Percentiles rank a stretch among this genome's conserved stretches.
Conservation (phyloP, 2,329 filamentous ascomycete species). For the Cladophialophora psammophila region DNA sequence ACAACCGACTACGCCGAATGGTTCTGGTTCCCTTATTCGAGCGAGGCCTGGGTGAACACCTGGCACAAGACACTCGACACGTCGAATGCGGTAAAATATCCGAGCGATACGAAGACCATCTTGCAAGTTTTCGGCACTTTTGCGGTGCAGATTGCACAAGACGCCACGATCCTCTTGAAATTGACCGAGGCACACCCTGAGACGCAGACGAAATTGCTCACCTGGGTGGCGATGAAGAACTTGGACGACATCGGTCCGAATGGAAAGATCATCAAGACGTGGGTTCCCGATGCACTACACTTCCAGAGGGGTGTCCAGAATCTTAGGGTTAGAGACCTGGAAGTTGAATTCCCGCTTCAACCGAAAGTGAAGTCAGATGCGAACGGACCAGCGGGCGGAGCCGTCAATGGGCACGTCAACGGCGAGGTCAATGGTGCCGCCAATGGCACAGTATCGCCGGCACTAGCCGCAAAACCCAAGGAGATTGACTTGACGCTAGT, state of each 20-base stretch:
- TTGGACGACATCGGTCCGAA: conserved; percentile 32
- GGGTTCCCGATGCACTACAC: conserved; percentile 56
- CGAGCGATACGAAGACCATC: conserved; percentile 33
- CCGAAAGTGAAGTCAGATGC: conserved; percentile 33
- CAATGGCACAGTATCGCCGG: not conserved
- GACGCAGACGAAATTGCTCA: conserved; percentile 35
- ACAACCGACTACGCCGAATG: conserved; percentile 58
- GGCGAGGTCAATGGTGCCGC: conserved; percentile 9
- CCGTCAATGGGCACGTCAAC: conserved; percentile 1
- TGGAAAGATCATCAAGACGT: conserved; percentile 48
- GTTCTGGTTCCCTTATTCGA: conserved; percentile 61
- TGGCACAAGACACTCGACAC: conserved; percentile 49
- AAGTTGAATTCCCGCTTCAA: conserved; percentile 56
- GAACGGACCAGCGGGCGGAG: not conserved
- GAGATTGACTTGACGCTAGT: conserved; percentile 54
- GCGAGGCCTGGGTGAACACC: conserved; percentile 56
- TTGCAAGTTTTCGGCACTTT: conserved; percentile 36
- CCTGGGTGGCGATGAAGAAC: conserved; percentile 38
- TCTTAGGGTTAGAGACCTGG: conserved; percentile 55
- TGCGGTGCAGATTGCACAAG: conserved; percentile 32
- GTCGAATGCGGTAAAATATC: conserved; percentile 30
- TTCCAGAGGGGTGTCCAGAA: conserved; percentile 59
- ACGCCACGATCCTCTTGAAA: conserved; percentile 29
- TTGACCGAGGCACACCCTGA: conserved; percentile 29
- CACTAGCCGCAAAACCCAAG: conserved; percentile 23